Conservation (phyloP, 495 filamentous ascomycete species). For the Talaromyces thailandensis region DNA sequence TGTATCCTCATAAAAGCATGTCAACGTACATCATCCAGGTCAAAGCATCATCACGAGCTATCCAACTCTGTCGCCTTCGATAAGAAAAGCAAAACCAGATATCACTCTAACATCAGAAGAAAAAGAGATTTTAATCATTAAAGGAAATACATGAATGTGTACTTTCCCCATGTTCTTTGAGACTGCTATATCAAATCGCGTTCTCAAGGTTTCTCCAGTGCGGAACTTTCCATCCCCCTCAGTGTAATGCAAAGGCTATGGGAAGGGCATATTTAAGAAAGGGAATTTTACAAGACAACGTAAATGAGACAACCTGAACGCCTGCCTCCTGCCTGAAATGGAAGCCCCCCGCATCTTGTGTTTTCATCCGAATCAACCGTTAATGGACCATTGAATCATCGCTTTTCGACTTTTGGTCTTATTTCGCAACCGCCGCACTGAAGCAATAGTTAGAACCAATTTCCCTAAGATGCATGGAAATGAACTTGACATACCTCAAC, state of each 20-base stretch:
- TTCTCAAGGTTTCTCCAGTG: not conserved
- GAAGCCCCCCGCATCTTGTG: slow-evolving; percentile 5
- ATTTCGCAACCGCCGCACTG: slow-evolving; percentile 42
- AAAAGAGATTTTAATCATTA: not conserved
- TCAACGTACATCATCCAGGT: slow-evolving; percentile 4
- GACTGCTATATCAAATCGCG: not conserved
- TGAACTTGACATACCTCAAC: slow-evolving; percentile 37
- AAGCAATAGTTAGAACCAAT: slow-evolving; percentile 7
- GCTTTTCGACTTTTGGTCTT: slow-evolving; percentile 30
- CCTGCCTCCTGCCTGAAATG: slow-evolving; percentile 38
- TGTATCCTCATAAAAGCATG: slow-evolving; percentile 5
- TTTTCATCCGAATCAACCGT: not conserved
- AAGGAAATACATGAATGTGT: not conserved
- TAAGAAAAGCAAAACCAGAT: not conserved
- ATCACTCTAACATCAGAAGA: not conserved
- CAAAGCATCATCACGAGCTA: not conserved
- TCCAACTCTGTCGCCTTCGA: not conserved
- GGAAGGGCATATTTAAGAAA: not conserved
- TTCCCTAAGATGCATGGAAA: not conserved
- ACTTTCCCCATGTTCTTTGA: not conserved
- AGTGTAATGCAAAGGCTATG: not conserved
- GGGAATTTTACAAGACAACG: slow-evolving; percentile 19
- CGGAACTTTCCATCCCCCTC: not conserved
- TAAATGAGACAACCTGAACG: slow-evolving; percentile 39
- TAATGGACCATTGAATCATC: slow-evolving; percentile 14